phyloP scores from a whole-genome alignment of 1,284 basidiomycete species.

The Naganishia sp. region DNA sequence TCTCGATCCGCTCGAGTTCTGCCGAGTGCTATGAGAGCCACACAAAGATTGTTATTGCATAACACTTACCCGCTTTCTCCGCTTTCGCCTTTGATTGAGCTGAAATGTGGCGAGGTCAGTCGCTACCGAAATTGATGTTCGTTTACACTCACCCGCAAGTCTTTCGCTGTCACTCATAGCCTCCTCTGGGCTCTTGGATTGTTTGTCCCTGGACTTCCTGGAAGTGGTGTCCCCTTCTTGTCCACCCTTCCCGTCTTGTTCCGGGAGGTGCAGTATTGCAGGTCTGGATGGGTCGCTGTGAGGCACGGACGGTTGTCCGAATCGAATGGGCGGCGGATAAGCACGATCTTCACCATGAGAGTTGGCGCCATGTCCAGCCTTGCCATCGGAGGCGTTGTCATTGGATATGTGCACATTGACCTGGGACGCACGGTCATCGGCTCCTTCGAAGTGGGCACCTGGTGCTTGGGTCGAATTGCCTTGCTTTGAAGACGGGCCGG shows the following conservation, averaged over 20 bases:
- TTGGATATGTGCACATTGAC: slow-evolving; percentile 10
- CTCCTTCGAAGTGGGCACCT: not conserved
- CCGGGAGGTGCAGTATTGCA: slow-evolving; percentile 1
- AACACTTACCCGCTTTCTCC: slow-evolving; percentile 43
- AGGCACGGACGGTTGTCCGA: slow-evolving; percentile 4
- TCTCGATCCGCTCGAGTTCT: slow-evolving; percentile 37
- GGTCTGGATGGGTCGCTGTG: slow-evolving; percentile 1
- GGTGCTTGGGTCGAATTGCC: not conserved
- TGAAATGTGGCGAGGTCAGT: slow-evolving; percentile 26
- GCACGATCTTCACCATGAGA: not conserved
- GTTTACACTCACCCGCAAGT: slow-evolving; percentile 42
- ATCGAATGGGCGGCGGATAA: slow-evolving; percentile 1
- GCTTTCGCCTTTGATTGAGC: slow-evolving; percentile 48
- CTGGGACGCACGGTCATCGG: not conserved
- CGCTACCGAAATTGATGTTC: not conserved
- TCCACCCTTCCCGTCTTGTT: not conserved
- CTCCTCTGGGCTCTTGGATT: slow-evolving; percentile 33
- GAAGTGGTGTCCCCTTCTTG: not conserved
- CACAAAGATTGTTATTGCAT: not conserved
- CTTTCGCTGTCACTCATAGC: slow-evolving; percentile 43
- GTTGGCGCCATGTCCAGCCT: not conserved
- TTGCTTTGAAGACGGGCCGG: not conserved
- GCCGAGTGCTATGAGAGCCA: not conserved
- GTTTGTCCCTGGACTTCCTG: not conserved
- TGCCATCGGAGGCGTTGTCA: not conserved